Conservation (phyloP, 1,284 basidiomycete genomes). For the Ceratobasidium sp. region DNA sequence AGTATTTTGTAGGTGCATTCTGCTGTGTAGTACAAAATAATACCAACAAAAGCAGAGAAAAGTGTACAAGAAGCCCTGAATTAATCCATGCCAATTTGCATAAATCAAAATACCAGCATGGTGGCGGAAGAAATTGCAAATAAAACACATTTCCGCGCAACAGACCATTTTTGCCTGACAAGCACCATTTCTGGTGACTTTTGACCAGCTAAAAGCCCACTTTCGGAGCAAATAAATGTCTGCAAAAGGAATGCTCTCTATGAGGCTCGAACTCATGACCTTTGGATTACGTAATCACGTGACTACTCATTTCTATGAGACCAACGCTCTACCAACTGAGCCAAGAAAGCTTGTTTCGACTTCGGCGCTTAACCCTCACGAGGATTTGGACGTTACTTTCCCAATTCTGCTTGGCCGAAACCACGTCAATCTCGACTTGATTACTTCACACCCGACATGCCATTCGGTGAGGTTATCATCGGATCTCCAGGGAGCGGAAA, state of each 20-base stretch:
- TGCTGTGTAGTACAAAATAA: too few species aligned
- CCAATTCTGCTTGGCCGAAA: background rate
- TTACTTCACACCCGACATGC: constrained; percentile 60
- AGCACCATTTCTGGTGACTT: too few species aligned
- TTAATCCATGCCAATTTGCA: too few species aligned
- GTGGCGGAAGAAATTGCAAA: too few species aligned
- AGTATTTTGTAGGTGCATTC: too few species aligned
- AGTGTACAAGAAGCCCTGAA: too few species aligned
- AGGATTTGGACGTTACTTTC: background rate
- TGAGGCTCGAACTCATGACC: constrained; percentile 26
- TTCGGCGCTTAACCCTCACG: background rate
- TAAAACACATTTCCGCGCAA: too few species aligned
- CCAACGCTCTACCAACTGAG: constrained; percentile 42
- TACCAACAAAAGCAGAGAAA: too few species aligned
- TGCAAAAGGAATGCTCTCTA: constrained; percentile 29
- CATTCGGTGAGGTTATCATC: constrained; percentile 88
- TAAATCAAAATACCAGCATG: too few species aligned
- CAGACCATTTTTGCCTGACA: too few species aligned
- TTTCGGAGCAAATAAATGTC: background rate
- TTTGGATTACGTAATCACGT: constrained; percentile 15
- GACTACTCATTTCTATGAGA: constrained; percentile 36
- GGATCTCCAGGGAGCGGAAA: constrained; percentile 94
- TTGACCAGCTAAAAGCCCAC: background rate
- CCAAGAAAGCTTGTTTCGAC: constrained; percentile 19
- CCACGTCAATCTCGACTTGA: background rate